Base-by-base conservation (phyloP, 2,329 filamentous ascomycete species). In the Xylaria sp. region DNA sequence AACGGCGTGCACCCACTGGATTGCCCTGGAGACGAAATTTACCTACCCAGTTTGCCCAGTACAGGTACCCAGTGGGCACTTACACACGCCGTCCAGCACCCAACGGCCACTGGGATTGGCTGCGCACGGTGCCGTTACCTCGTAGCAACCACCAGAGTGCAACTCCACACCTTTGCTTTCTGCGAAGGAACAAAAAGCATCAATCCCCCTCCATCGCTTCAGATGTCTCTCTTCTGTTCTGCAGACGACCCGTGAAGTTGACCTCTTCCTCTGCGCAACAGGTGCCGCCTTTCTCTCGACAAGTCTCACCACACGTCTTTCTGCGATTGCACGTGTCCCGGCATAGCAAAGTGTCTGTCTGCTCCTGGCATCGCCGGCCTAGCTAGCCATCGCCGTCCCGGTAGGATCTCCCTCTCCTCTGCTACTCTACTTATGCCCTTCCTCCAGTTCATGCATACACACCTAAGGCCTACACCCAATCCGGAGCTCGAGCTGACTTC, bases 101-200 rank as follows among this genome's bases (percentile, higher is more conserved):
- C 16, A 34, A 34, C 48, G 39, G 20, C 39, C 43, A 8, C 40
- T 49, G 22, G 55, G 55, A 60, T 60, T 60, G 58, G 58, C 40
- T 47, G 52, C 39, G 38, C 38, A 50, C 19, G 46, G 51, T 48
- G 39, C 52, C 50, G 63, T 64, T 63, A 64, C 66, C 66, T 66
- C 65, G 60, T 64, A 68, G 67, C 64, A 55, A 57, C 29, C 37
- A 44, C 44, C 50, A 49, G 51, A 62, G 52, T 62, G 57, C 52
- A 60, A 61, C 64, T 63, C 66, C 63, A 65, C 65, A 59, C 54
- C 39, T 34, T 40, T 52, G 48, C 42, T 38, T 54, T 45, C 57
- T 40, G 53, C 50, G 54, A 54, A 54, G 56, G 59, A 66, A 67
- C 65, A 68, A 68, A 68, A 68, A 59, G 61, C 66, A 62, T 65